Evolutionary conservation across 202 grass and related monocot species (phyloP), one percentile per base, ranked within the genome.

Genomic region (Setaria viridis): DNA sequence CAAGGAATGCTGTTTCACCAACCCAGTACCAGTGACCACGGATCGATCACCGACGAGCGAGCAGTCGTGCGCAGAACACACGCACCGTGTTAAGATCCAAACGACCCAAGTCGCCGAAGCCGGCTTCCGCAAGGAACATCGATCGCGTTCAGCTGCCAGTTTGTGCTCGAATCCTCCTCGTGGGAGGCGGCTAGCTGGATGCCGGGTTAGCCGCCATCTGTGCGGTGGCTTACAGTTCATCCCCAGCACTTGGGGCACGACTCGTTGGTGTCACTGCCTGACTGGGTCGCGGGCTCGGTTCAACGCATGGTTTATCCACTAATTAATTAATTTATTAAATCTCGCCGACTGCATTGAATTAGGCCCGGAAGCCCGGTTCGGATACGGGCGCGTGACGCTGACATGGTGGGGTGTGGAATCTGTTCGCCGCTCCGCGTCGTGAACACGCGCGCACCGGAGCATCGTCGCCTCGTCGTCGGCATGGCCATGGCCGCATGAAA

Each of bases 191-290:
- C 7, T 51, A 67, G 62, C 43, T 34, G 30, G 59, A 80, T 8
- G 32, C 34, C 17, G 60, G 2, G 58, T 35, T 66, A 51, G 59
- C 42, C 3, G 6, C 43, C 76, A 80, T 41, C 39, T 41, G 39
- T 41, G 39, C 39, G 39, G 39, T 41, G 39, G 39, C 39, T 41
- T 6, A 41, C 78, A 80, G 78, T 67, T 80, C 62, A 67, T 54
- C 47, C 11, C 78, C 46, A 80, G 62, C 45, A 7, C 47, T 35
- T 43, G 1, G 11, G 60, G 41, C 21, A 49, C 25, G 29, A 35
- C 16, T 49, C 13, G 8, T n/a, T 30, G 13, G 9, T 20, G 25
- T 20, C 76, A 20, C n/a, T 0, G 9, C 65, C 21, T 79, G 76
- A 65, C 42, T 79, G 2, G 43, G 29, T 79, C 42, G 14, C 25